A percentile compares a stretch with the other conserved stretches of the same genome.
These are phyloP conservation scores for Blastomyces gilchristii DNA, from an alignment of 2,329 filamentous ascomycete genomes.

Conservation along the genomic window DNA sequence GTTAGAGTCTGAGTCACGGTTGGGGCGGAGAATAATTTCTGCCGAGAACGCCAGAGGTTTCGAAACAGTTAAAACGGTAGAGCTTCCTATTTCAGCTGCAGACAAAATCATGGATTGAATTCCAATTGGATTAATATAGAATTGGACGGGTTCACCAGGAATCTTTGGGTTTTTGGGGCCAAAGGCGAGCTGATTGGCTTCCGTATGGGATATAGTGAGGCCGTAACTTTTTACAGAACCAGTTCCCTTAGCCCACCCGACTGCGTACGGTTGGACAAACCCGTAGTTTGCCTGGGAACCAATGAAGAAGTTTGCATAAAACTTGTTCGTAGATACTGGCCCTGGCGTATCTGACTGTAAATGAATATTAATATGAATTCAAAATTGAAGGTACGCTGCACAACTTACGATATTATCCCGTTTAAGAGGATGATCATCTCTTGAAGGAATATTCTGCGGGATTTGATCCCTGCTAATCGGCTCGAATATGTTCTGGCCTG, in stretches of 20 bases:
- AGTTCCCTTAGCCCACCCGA: conserved; percentile 56
- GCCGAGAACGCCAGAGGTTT: conserved; percentile 47
- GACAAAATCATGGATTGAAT: conserved; percentile 74
- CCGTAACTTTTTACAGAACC: conserved; percentile 61
- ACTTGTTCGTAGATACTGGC: conserved; percentile 44
- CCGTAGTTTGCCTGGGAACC: conserved; percentile 57
- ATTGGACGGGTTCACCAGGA: conserved; percentile 51
- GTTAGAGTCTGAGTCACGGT: conserved; percentile 43
- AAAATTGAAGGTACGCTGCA: background rate
- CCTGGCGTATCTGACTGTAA: conserved; percentile 22
- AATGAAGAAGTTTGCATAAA: conserved; percentile 72
- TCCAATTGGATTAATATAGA: conserved; percentile 71
- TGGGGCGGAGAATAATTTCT: conserved; percentile 56
- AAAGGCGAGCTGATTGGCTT: conserved; percentile 56
- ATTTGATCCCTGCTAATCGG: conserved; percentile 32
- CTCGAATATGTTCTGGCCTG: conserved; percentile 33
- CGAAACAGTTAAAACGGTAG: conserved; percentile 48
- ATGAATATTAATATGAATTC: background rate
- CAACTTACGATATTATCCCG: conserved; percentile 32
- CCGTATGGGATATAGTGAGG: conserved; percentile 64
- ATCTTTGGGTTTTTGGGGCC: conserved; percentile 46
- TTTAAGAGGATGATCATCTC: conserved; percentile 35
- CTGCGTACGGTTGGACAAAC: conserved; percentile 66
- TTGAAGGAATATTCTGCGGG: conserved; percentile 29
- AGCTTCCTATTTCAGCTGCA: conserved; percentile 57